phyloP scores from a whole-genome alignment of 768 basidiomycete genomes.

The Tephrocybe sp. region DNA sequence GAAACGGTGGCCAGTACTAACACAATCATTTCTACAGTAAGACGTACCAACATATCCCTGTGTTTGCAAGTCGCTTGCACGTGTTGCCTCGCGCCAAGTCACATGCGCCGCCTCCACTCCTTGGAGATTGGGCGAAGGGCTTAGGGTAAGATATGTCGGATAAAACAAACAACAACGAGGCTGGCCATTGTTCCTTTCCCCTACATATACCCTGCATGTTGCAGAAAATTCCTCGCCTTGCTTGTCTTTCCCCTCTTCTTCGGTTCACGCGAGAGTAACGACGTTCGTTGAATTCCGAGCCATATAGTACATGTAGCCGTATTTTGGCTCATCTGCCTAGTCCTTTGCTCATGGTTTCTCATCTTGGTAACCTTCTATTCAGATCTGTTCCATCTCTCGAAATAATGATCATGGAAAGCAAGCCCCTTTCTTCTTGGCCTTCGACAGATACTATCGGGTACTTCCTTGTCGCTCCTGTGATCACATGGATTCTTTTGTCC shows the following conservation, averaged over 20 bases:
- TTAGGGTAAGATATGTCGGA: neutral
- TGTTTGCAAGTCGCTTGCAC: too few species aligned
- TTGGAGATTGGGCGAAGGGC: conserved; percentile 8
- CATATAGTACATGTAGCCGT: too few species aligned
- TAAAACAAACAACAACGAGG: neutral
- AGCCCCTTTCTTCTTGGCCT: neutral
- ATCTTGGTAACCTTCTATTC: conserved; percentile 5
- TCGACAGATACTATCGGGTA: neutral
- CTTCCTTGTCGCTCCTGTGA: conserved; percentile 1
- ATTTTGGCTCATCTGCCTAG: too few species aligned
- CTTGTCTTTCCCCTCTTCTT: neutral
- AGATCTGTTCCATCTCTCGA: conserved; percentile 1
- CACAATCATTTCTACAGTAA: too few species aligned
- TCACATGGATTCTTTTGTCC: conserved; percentile 4
- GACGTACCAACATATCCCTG: too few species aligned
- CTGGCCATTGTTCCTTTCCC: neutral
- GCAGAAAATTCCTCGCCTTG: neutral
- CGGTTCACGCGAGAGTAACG: neutral
- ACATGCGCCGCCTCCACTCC: neutral
- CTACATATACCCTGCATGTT: neutral
- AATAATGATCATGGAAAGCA: conserved; percentile 1
- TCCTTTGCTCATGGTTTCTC: neutral
- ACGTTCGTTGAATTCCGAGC: too few species aligned
- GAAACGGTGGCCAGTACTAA: too few species aligned
- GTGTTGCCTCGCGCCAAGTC: too few species aligned